Conservation (phyloP, 345 rosid genomes). For the Mangifera indica region DNA sequence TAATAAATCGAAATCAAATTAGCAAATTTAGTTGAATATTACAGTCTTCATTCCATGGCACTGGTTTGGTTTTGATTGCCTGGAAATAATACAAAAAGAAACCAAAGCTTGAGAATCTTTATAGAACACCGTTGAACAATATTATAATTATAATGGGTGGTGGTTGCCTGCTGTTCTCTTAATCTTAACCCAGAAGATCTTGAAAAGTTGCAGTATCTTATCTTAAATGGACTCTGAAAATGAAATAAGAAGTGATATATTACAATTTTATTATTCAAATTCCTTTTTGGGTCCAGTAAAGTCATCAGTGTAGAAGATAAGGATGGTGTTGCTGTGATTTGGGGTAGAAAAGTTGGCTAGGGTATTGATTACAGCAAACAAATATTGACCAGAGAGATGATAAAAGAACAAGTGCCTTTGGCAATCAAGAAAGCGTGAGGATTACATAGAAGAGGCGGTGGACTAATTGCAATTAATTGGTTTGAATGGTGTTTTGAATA, state of each 20-base stretch:
- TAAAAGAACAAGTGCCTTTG: not conserved
- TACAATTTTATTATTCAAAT: not conserved
- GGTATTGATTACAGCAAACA: slow-evolving; percentile 15
- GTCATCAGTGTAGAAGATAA: not conserved
- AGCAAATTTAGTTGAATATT: too few relatives aligned
- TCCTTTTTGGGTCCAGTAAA: not conserved
- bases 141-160: not conserved
- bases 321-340: not conserved
- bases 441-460: not conserved
- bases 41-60: too few relatives aligned
- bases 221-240: too few relatives aligned
- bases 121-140: not conserved
- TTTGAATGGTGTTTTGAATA: not conserved
- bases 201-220: too few relatives aligned
- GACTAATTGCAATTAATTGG: not conserved
- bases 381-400: slow-evolving; percentile 6
- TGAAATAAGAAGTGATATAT: not conserved
- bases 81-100: not conserved
- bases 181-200: too few relatives aligned
- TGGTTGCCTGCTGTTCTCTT: too few relatives aligned
- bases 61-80: not conserved
- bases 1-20: not conserved
- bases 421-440: slow-evolving; percentile 10
- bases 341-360: not conserved
- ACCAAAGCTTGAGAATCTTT: not conserved